A percentile compares a stretch with the other conserved stretches of the same genome.
phyloP scores from a whole-genome alignment of 257 asterid genomes.

The Plantago ovata region DNA sequence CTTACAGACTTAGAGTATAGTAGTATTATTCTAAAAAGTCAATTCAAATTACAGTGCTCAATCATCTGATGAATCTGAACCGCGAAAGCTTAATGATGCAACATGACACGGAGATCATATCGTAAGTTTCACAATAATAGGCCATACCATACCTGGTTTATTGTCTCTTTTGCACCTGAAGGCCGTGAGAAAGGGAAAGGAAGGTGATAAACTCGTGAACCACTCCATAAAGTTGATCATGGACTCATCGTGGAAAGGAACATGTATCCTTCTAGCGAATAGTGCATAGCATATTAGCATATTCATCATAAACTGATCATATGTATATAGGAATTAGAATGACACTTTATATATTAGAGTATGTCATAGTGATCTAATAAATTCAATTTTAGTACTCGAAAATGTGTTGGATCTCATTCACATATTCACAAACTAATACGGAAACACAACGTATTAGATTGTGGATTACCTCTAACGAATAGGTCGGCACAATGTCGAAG shows the following conservation, averaged over 20 bases:
- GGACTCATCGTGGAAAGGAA: constrained; percentile 17
- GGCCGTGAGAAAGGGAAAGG: constrained; percentile 6
- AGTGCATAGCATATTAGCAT: constrained; percentile 11
- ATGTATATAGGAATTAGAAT: too few relatives aligned
- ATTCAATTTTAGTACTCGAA: too few relatives aligned
- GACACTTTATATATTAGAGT: too few relatives aligned
- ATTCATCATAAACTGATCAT: too few relatives aligned
- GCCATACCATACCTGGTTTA: neutral
- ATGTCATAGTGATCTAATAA: too few relatives aligned
- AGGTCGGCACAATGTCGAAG: too few relatives aligned
- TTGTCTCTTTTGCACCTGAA: constrained; percentile 20
- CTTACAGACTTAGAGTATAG: neutral
- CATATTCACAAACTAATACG: too few relatives aligned
- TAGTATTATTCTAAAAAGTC: neutral
- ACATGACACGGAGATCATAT: neutral
- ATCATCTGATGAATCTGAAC: neutral
- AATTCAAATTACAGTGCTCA: neutral
- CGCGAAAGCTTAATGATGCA: neutral
- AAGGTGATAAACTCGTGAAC: constrained; percentile 24
- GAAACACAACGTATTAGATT: too few relatives aligned
- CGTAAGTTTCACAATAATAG: neutral
- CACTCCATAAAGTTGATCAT: constrained; percentile 19
- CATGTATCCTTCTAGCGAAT: too few relatives aligned
- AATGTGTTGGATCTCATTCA: too few relatives aligned
- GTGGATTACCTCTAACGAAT: too few relatives aligned